These are phyloP conservation scores for Funneliformis geosporum DNA, from an alignment of 192 early-diverging fungal species.

Conservation along the genomic window DNA sequence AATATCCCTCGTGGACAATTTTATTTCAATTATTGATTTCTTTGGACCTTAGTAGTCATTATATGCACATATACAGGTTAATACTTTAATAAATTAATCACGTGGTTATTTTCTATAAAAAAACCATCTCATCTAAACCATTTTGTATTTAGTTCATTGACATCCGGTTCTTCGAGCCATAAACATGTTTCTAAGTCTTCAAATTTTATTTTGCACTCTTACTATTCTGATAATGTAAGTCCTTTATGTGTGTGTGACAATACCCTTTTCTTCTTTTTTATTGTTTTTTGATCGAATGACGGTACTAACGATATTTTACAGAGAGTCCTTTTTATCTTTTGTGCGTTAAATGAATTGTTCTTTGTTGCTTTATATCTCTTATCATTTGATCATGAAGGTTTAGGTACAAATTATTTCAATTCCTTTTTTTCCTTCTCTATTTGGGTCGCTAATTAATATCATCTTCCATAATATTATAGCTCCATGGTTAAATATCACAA, in stretches of 20 bases:
- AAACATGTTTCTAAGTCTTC: constrained; percentile 78
- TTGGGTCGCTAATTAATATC: background rate
- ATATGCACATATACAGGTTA: constrained; percentile 97
- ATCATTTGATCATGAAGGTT: constrained; percentile 36
- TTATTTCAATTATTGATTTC: constrained; percentile 89
- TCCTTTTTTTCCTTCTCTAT: background rate
- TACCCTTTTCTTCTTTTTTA: background rate
- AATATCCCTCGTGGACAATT: constrained; percentile 69
- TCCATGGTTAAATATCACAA: background rate
- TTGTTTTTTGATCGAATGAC: background rate
- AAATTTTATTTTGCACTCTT: constrained; percentile 80
- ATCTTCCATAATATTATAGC: background rate
- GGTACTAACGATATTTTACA: constrained; percentile 29
- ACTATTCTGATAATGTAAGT: constrained; percentile 87
- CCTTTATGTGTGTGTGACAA: background rate
- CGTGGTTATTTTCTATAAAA: background rate
- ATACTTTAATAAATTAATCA: background rate
- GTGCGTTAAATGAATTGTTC: constrained; percentile 89
- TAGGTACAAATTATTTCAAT: background rate
- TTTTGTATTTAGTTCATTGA: constrained; percentile 61
- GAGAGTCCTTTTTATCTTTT: constrained; percentile 87
- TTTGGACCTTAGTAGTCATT: constrained; percentile 94
- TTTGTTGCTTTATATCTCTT: constrained; percentile 89
- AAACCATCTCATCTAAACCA: background rate
- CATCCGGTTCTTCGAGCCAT: constrained; percentile 84